Conservation (phyloP, 2,329 filamentous ascomycete genomes). For the Fusarium succisae region DNA sequence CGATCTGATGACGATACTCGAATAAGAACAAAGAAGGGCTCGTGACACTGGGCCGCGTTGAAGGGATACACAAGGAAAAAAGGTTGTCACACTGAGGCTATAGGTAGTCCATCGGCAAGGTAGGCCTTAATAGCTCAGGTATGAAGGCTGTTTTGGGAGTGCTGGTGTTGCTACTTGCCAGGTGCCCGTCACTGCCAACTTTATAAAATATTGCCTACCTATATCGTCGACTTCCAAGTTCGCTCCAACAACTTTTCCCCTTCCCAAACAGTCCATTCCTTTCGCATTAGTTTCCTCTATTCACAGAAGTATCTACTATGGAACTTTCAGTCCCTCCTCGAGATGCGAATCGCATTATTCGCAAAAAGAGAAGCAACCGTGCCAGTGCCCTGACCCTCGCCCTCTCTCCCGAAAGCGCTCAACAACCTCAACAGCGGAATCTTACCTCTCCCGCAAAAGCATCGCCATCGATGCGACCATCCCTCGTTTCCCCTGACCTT, state of each 20-base stretch:
- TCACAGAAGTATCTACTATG: background rate
- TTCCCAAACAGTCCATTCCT: background rate
- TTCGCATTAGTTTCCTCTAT: background rate
- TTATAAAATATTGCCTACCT: background rate
- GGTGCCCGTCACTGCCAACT: conserved; percentile 12
- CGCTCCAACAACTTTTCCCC: background rate
- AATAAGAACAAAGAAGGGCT: conserved; percentile 34
- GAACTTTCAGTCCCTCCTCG: conserved; percentile 18
- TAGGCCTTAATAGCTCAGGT: background rate
- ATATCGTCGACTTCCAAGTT: background rate
- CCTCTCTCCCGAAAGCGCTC: conserved; percentile 16
- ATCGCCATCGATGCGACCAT: conserved; percentile 3
- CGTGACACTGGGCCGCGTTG: conserved; percentile 16
- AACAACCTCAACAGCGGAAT: background rate
- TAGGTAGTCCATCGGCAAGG: background rate
- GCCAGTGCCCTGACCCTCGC: conserved; percentile 21
- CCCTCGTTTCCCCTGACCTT: conserved; percentile 15
- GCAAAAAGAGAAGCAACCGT: conserved; percentile 27
- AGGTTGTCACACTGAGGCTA: conserved; percentile 20
- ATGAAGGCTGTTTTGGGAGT: background rate
- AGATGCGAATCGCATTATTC: conserved; percentile 8
- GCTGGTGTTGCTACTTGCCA: conserved; percentile 1
- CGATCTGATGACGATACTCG: background rate
- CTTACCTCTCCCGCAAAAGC: conserved; percentile 15
- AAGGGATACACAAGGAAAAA: conserved; percentile 7